phyloP scores from a whole-genome alignment of 305 asterid species.

The Rubia tinctorum region DNA sequence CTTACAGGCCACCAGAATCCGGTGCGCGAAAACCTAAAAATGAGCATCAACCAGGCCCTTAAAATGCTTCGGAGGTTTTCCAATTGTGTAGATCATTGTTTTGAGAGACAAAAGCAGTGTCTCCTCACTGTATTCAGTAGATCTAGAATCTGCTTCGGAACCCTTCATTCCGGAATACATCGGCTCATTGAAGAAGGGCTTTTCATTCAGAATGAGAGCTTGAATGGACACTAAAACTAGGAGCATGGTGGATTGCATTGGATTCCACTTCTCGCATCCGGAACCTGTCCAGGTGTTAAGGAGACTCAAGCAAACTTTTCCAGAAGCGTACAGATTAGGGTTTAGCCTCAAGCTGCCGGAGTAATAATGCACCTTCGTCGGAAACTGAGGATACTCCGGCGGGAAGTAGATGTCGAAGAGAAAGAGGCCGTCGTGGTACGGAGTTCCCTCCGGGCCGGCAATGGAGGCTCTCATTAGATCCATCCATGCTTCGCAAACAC shows the following conservation, averaged over 20 bases:
- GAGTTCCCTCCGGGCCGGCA: conserved; percentile 60
- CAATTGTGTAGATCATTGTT: conserved; percentile 50
- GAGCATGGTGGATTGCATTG: conserved; percentile 49
- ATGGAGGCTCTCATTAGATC: conserved; percentile 59
- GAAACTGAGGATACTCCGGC: conserved; percentile 37
- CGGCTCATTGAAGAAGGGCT: conserved; percentile 57
- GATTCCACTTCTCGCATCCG: conserved; percentile 49
- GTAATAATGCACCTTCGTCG: conserved; percentile 56
- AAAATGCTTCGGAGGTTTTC: conserved; percentile 60
- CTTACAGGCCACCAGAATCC: conserved; percentile 43
- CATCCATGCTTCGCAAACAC: conserved; percentile 55
- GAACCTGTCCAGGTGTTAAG: conserved; percentile 56
- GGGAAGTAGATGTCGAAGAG: conserved; percentile 52
- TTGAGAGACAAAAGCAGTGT: conserved; percentile 44
- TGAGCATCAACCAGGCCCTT: conserved; percentile 50
- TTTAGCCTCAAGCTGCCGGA: conserved; percentile 57
- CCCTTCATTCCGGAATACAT: conserved; percentile 35
- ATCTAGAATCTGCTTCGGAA: conserved; percentile 30
- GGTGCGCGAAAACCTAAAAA: conserved; percentile 33
- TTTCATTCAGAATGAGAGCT: conserved; percentile 46
- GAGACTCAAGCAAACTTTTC: conserved; percentile 58
- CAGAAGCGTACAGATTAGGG: conserved; percentile 55
- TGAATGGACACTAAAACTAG: conserved; percentile 59
- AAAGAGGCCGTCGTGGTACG: conserved; percentile 62
- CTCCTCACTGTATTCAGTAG: conserved; percentile 40